Percentiles rank a stretch among this genome's conserved stretches.
phyloP scores from a whole-genome alignment of 2,329 filamentous ascomycete species.

The Sphaerulina musiva region DNA sequence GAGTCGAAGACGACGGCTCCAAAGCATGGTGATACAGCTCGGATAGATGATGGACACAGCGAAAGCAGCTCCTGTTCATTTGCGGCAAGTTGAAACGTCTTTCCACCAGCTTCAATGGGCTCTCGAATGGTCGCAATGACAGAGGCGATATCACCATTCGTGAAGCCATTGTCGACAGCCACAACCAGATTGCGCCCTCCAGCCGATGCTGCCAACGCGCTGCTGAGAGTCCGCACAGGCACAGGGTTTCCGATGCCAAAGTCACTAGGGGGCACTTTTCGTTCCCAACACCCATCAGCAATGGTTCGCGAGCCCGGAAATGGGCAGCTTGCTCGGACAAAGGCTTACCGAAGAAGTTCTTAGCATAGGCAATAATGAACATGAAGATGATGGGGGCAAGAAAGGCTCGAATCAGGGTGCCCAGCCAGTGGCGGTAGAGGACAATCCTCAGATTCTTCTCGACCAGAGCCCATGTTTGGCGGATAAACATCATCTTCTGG shows the following conservation, averaged over 20 bases:
- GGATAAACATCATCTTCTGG: constrained; percentile 26
- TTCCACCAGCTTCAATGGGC: constrained; percentile 52
- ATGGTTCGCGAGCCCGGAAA: no score
- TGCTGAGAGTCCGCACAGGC: constrained; percentile 56
- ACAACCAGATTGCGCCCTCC: constrained; percentile 62
- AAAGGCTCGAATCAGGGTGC: constrained; percentile 51
- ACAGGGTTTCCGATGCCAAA: constrained; percentile 63
- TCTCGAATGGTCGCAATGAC: constrained; percentile 60
- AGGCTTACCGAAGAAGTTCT: constrained; percentile 61
- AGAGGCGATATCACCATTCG: constrained; percentile 62
- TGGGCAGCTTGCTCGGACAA: no score
- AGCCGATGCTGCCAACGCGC: constrained; percentile 55
- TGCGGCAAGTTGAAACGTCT: constrained; percentile 50
- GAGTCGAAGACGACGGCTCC: constrained; percentile 68
- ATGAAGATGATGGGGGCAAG: constrained; percentile 49
- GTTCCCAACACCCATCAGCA: no score
- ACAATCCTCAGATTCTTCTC: constrained; percentile 53
- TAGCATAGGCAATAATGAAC: constrained; percentile 52
- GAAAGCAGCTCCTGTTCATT: constrained; percentile 54
- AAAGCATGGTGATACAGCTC: constrained; percentile 64
- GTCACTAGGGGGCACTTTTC: constrained; percentile 56
- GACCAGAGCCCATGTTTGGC: constrained; percentile 51
- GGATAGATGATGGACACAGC: constrained; percentile 52
- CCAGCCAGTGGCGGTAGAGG: constrained; percentile 48
- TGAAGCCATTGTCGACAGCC: constrained; percentile 67